These are phyloP conservation scores for Lablab purpureus DNA, from an alignment of 306 rosid species.

Conservation along the genomic window DNA sequence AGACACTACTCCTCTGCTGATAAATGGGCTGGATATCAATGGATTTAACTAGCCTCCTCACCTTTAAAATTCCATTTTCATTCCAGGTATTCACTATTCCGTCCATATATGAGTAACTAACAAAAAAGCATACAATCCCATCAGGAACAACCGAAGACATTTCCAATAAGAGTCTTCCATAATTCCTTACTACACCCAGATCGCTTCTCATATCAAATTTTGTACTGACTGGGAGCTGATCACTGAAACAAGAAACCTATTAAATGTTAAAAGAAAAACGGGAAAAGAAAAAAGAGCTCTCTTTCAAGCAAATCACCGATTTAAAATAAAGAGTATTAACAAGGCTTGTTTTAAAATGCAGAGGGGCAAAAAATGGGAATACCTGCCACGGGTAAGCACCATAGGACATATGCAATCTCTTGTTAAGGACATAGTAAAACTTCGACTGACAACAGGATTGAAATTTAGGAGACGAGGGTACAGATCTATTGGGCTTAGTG, in stretches of 20 bases:
- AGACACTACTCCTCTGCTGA: not conserved
- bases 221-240: constrained; percentile 96
- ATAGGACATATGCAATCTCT: constrained; percentile 99
- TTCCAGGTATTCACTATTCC: constrained; percentile 95
- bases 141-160: constrained; percentile 98
- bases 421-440: constrained; percentile 97
- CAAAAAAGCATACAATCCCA: constrained; percentile 92
- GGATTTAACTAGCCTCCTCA: constrained; percentile 40
- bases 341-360: constrained; percentile 16
- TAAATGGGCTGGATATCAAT: constrained; percentile 34
- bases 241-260: constrained; percentile 65
- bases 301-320: constrained; percentile 25
- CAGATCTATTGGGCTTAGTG: constrained; percentile 94
- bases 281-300: not conserved
- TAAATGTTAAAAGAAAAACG: constrained; percentile 21
- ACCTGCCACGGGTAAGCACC: constrained; percentile 99
- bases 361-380: constrained; percentile 37
- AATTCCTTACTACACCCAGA: constrained; percentile 91
- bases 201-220: constrained; percentile 99
- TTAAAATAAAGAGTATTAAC: constrained; percentile 1
- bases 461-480: constrained; percentile 94
- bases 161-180: constrained; percentile 94
- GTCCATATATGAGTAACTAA: constrained; percentile 97
- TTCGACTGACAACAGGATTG: constrained; percentile 94
- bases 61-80: constrained; percentile 92